Evolutionary conservation across 495 filamentous ascomycete genomes (phyloP), one percentile per base, ranked within the genome.

Genomic region (Xylaria curta): DNA sequence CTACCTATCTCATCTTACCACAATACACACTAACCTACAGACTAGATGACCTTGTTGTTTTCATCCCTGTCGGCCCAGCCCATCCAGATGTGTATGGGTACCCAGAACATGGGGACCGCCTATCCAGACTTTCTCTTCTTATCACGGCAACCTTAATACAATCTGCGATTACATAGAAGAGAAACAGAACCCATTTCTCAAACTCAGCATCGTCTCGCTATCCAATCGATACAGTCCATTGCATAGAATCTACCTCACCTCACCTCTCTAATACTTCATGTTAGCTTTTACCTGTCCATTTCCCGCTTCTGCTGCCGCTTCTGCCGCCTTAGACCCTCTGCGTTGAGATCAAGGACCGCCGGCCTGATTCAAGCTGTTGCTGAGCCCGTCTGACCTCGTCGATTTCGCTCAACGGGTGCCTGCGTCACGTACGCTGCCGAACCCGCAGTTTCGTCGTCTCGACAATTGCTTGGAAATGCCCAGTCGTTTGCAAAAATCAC

Each of bases 401-500:
- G 47, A 49, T 31, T n/a, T 38, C 28, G 69, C 38, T 5, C 58
- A 54, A 12, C 13, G 28, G 28, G 31, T 21, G 31, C 13, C 58
- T 15, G 44, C 19, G 58, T 40, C 47, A 44, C 47, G 24, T 12
- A 33, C 53, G 49, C 69, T 15, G 31, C 58, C 46, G 15, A 33
- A 24, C 17, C 28, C 31, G 40, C 19, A 19, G 2, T 49, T 49
- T 42, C 54, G 24, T 38, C 19, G 36, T 26, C 36, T 59, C 51
- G 17, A 31, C 51, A 24, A n/a, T 49, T 59, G 26, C 44, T 46
- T 51, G 19, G 62, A 71, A 31, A 66, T 66, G 69, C 62, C 47
- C 51, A 71, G 69, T 51, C 62, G 62, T 42, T 60, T 71, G 38
- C 69, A 71, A 8, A 58, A 63, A 51, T 28, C 36, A 40, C 61